Evolutionary conservation across 352 stramenopile genomes (phyloP).

Genomic region (Thraustotheca clavata): DNA sequence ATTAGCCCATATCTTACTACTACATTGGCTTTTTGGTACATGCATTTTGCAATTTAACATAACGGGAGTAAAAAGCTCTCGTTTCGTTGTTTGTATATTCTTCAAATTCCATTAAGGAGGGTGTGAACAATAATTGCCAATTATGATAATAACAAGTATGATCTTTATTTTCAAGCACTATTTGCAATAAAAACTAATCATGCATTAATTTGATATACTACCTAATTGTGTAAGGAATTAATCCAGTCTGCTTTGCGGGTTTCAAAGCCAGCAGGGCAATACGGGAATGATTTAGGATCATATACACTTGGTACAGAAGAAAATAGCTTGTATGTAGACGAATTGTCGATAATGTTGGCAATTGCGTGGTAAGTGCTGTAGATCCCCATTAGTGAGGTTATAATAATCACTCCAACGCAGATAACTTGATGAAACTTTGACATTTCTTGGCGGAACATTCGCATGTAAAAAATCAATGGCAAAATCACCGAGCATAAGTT

Average conservation of each 20-base stretch:
- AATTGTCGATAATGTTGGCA: slow-evolving; percentile 8
- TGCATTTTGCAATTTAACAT: too few species aligned
- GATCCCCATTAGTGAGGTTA: slow-evolving; percentile 1
- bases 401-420: slow-evolving; percentile 13
- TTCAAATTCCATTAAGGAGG: too few species aligned
- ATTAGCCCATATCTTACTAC: too few species aligned
- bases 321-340: slow-evolving; percentile 18
- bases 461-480: slow-evolving; percentile 58
- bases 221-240: neutral
- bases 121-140: too few species aligned
- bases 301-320: slow-evolving; percentile 12
- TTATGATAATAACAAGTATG: too few species aligned
- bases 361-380: slow-evolving; percentile 22
- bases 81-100: too few species aligned
- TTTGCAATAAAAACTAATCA: too few species aligned
- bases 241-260: slow-evolving; percentile 2
- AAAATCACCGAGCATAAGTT: slow-evolving; percentile 68
- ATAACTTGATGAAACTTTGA: neutral
- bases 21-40: too few species aligned
- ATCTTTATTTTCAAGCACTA: too few species aligned
- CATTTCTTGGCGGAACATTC: slow-evolving; percentile 27
- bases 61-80: too few species aligned
- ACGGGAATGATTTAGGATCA: slow-evolving; percentile 9
- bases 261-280: slow-evolving; percentile 6
- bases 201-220: too few species aligned